Percentiles rank a stretch among this genome's conserved stretches.
These are phyloP conservation scores for Catharanthus roseus DNA, from an alignment of 257 asterid species.

Conservation along the genomic window DNA sequence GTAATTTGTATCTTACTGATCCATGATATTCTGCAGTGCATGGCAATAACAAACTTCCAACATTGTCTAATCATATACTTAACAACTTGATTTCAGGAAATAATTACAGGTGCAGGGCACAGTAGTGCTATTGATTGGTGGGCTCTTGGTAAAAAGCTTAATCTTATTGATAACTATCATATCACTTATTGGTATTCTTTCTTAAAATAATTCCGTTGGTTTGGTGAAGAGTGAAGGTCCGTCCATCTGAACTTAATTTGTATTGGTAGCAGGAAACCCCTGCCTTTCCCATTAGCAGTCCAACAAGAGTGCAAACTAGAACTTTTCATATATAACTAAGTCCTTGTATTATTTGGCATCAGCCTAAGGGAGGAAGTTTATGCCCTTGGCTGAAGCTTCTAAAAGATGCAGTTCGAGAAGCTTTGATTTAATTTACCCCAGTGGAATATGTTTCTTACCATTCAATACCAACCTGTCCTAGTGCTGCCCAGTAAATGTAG, in stretches of 20 bases:
- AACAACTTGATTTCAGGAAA: slow-evolving; percentile 60
- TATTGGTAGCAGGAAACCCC: background rate
- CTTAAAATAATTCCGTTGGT: background rate
- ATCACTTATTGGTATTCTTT: background rate
- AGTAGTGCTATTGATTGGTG: slow-evolving; percentile 99
- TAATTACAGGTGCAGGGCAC: slow-evolving; percentile 87
- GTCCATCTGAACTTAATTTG: too few relatives aligned
- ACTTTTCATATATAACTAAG: too few relatives aligned
- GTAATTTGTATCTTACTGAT: background rate
- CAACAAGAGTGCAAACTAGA: background rate
- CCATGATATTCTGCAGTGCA: background rate
- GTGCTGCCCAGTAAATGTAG: background rate
- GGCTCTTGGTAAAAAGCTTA: slow-evolving; percentile 90
- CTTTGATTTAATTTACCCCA: background rate
- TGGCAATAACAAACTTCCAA: background rate
- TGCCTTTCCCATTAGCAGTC: background rate
- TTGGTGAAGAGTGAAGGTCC: background rate
- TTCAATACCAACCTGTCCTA: background rate
- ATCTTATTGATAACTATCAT: too few relatives aligned
- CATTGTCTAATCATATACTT: background rate
- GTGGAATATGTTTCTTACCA: background rate
- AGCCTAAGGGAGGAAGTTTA: background rate
- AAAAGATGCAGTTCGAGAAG: background rate
- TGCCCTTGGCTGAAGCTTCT: background rate
- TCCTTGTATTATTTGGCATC: background rate